Evolutionary conservation across 73 alveolate genomes (phyloP).

Genomic region (Tetrahymena malaccensis): DNA sequence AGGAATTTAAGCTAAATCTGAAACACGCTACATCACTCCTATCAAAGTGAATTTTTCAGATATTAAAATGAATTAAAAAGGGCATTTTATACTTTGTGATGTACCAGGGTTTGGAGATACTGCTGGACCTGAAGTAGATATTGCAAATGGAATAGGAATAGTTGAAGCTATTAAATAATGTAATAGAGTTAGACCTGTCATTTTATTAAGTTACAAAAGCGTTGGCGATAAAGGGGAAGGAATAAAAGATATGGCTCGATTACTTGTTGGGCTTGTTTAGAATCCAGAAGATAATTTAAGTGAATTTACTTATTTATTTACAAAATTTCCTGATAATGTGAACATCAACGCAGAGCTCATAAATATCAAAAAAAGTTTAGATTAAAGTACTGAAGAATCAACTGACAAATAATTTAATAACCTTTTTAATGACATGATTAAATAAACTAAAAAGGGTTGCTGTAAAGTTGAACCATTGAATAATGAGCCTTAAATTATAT

Average conservation of each 20-base stretch:
- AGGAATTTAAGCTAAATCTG: neutral
- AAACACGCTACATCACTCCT: neutral
- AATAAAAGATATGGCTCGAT: neutral
- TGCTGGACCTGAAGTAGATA: neutral
- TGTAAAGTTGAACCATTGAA: too few species aligned
- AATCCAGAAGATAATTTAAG: neutral
- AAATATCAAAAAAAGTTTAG: neutral
- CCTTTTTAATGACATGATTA: neutral
- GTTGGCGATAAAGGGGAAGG: neutral
- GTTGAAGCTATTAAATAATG: neutral
- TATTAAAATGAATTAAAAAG: neutral
- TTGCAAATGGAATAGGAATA: neutral
- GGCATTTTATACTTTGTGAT: neutral
- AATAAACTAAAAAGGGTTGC: neutral
- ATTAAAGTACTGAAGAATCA: neutral
- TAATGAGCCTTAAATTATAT: too few species aligned
- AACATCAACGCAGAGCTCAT: neutral
- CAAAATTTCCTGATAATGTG: neutral
- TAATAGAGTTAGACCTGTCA: neutral
- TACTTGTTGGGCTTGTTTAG: neutral
- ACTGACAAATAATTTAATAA: neutral
- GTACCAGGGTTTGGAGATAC: neutral
- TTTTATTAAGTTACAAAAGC: neutral
- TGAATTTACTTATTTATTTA: neutral
- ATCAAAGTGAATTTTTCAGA: neutral